Conservation (phyloP, 2,329 filamentous ascomycete genomes). For the Alternaria sp. region DNA sequence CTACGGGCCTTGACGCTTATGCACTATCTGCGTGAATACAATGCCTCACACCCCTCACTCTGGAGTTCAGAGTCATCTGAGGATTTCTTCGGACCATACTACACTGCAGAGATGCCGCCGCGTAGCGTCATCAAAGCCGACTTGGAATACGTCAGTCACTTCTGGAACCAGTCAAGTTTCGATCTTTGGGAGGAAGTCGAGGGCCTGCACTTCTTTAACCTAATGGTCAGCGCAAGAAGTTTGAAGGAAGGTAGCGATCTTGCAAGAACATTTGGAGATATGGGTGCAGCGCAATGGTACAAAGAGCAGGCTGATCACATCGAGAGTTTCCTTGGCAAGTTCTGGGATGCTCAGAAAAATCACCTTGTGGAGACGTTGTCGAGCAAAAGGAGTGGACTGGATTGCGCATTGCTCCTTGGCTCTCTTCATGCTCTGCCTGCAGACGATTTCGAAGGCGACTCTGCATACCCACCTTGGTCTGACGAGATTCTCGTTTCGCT, state of each 20-base stretch:
- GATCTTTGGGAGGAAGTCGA: constrained; percentile 58
- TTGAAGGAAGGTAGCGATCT: constrained; percentile 47
- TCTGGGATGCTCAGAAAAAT: constrained; percentile 49
- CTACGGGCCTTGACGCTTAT: constrained; percentile 55
- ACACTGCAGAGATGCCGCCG: constrained; percentile 47
- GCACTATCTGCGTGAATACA: constrained; percentile 52
- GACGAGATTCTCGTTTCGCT: constrained; percentile 51
- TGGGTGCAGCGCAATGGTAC: constrained; percentile 52
- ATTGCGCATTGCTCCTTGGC: constrained; percentile 51
- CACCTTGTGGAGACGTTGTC: constrained; percentile 50
- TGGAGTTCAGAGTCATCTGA: constrained; percentile 39
- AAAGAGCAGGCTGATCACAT: constrained; percentile 46
- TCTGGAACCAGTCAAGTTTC: constrained; percentile 54
- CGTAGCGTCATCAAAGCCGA: constrained; percentile 56
- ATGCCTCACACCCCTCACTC: constrained; percentile 49
- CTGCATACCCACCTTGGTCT: constrained; percentile 46
- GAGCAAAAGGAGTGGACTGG: constrained; percentile 45
- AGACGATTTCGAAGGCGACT: constrained; percentile 21
- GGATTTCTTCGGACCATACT: constrained; percentile 48
- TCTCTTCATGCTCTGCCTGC: constrained; percentile 47
- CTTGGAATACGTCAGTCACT: constrained; percentile 54
- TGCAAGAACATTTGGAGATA: constrained; percentile 45
- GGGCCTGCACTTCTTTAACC: constrained; percentile 54
- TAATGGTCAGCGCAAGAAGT: constrained; percentile 49
- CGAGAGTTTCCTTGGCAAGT: constrained; percentile 44